Percentiles rank a stretch among this genome's conserved stretches.
Evolutionary conservation across 2,329 filamentous ascomycete species (phyloP).

Genomic region (Diplodia scrobiculata): DNA sequence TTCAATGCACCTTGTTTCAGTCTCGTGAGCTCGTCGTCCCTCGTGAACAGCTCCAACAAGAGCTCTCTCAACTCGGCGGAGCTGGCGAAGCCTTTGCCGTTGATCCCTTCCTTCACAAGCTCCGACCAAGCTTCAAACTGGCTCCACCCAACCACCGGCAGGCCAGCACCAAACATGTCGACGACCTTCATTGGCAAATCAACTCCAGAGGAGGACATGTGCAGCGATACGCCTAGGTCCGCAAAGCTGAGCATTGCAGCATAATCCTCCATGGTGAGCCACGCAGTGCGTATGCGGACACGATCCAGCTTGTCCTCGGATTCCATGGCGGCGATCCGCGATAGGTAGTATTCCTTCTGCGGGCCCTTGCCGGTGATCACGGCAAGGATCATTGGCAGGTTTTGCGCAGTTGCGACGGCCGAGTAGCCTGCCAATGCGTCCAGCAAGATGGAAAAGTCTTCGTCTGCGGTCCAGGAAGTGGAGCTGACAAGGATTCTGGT

Average conservation of each 20-base stretch:
- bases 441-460: constrained; percentile 88
- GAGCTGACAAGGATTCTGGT: constrained; percentile 81
- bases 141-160: constrained; percentile 86
- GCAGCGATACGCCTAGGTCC: constrained; percentile 86
- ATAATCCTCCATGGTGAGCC: constrained; percentile 83
- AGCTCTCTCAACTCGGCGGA: constrained; percentile 65
- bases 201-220: constrained; percentile 91
- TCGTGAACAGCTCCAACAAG: constrained; percentile 64
- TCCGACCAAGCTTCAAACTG: constrained; percentile 87
- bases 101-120: constrained; percentile 82
- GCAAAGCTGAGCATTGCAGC: constrained; percentile 79
- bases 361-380: constrained; percentile 96
- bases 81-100: constrained; percentile 81
- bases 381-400: constrained; percentile 70
- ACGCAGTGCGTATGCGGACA: constrained; percentile 76
- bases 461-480: constrained; percentile 96
- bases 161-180: constrained; percentile 94
- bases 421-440: constrained; percentile 79
- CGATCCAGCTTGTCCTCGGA: constrained; percentile 65
- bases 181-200: constrained; percentile 99
- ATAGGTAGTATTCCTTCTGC: constrained; percentile 73
- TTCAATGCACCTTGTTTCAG: constrained; percentile 69
- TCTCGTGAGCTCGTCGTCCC: constrained; percentile 57
- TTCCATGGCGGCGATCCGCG: constrained; percentile 64
- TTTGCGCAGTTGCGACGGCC: constrained; percentile 49